These are phyloP conservation scores for Cyclotella choctawhatcheeana DNA, from an alignment of 108 stramenopile genomes.

Conservation along the genomic window DNA sequence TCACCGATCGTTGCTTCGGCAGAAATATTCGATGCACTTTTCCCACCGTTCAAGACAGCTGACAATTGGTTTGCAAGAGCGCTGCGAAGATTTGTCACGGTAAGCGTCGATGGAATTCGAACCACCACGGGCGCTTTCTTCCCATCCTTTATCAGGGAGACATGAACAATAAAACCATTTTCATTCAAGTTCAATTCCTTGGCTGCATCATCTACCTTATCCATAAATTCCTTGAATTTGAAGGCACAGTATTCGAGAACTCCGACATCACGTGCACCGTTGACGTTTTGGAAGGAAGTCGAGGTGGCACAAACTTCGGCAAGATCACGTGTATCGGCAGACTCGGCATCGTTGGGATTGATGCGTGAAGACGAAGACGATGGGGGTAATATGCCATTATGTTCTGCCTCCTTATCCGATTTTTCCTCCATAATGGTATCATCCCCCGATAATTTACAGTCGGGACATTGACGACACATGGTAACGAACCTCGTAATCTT, in stretches of 20 bases:
- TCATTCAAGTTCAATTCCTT: constrained; percentile 47
- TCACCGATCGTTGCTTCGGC: constrained; percentile 11
- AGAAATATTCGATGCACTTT: background rate
- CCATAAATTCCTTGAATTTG: constrained; percentile 33
- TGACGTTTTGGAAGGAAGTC: constrained; percentile 55
- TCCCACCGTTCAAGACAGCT: constrained; percentile 7
- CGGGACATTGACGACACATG: constrained; percentile 54
- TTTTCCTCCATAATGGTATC: constrained; percentile 26
- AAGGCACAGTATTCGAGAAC: constrained; percentile 67
- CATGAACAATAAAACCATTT: constrained; percentile 63
- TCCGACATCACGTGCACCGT: constrained; percentile 58
- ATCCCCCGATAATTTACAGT: constrained; percentile 30
- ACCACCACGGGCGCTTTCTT: constrained; percentile 54
- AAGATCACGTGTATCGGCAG: constrained; percentile 11
- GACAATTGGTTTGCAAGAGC: constrained; percentile 48
- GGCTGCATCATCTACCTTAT: constrained; percentile 23
- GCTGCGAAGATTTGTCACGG: constrained; percentile 66
- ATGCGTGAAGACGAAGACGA: background rate
- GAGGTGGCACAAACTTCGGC: constrained; percentile 53
- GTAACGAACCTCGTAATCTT: constrained; percentile 65
- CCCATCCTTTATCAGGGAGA: constrained; percentile 53
- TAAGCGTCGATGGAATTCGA: constrained; percentile 64
- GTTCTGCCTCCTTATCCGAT: constrained; percentile 18
- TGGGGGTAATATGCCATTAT: no score
- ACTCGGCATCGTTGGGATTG: background rate